Percentiles rank a stretch among this genome's conserved stretches.
Evolutionary conservation across 768 basidiomycete genomes (phyloP).

Genomic region (Pholiota microspora): DNA sequence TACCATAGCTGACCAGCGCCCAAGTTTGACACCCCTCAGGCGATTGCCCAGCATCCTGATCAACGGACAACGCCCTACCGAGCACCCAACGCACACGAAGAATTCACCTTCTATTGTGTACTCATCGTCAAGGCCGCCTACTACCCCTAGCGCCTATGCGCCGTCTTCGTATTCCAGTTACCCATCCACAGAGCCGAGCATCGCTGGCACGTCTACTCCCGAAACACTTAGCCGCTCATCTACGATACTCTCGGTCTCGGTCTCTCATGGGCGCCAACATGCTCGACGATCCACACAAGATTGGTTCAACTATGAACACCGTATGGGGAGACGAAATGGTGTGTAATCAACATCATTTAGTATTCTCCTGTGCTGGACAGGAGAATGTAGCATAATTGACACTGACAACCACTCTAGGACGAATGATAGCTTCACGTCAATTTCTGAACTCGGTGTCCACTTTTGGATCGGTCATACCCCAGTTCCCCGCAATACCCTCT

Average conservation of each 20-base stretch:
- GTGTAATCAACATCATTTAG: not conserved
- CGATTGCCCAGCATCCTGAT: not conserved
- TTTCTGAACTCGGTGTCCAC: not conserved
- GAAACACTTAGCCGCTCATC: not conserved
- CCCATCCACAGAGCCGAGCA: not conserved
- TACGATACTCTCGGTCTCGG: not conserved
- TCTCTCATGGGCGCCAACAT: not conserved
- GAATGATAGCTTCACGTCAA: not conserved
- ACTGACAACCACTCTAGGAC: not conserved
- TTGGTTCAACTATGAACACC: not conserved
- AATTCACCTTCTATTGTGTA: not conserved
- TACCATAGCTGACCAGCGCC: not conserved
- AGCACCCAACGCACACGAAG: too few relatives aligned
- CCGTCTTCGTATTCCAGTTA: slow-evolving; percentile 8
- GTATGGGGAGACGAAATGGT: not conserved
- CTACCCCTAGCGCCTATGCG: not conserved
- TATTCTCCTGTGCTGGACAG: not conserved
- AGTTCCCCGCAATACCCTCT: not conserved
- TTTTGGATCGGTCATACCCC: not conserved
- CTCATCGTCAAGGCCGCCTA: not conserved
- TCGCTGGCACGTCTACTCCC: not conserved
- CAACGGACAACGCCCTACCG: not conserved
- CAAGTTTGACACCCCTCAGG: not conserved
- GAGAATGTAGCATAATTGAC: not conserved
- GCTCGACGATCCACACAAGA: slow-evolving; percentile 5